A percentile compares a stretch with the other conserved stretches of the same genome.
phyloP scores from a whole-genome alignment of 352 stramenopile species.

The Peronospora farinosa region DNA sequence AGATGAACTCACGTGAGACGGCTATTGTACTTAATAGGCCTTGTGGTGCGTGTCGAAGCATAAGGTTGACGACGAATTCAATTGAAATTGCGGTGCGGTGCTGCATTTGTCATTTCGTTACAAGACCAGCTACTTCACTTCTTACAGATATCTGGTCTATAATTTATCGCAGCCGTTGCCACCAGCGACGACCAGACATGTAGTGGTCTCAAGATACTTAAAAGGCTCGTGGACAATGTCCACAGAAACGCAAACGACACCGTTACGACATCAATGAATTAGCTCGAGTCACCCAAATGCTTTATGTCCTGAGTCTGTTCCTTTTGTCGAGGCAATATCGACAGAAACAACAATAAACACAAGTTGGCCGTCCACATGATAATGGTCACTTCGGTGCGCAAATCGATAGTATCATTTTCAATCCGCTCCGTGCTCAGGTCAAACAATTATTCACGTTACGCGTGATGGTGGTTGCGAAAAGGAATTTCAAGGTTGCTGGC shows the following conservation, averaged over 20 bases:
- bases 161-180: slow-evolving; percentile 27
- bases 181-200: slow-evolving; percentile 44
- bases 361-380: slow-evolving; percentile 67
- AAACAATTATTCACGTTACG: slow-evolving; percentile 43
- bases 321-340: slow-evolving; percentile 59
- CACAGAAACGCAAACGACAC: slow-evolving; percentile 38
- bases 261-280: slow-evolving; percentile 44
- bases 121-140: slow-evolving; percentile 13
- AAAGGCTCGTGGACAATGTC: slow-evolving; percentile 43
- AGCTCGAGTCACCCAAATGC: slow-evolving; percentile 44
- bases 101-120: slow-evolving; percentile 11
- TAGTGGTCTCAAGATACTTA: slow-evolving; percentile 55
- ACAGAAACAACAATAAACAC: slow-evolving; percentile 43
- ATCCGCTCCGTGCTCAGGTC: slow-evolving; percentile 40
- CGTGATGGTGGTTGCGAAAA: slow-evolving; percentile 39
- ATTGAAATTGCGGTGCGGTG: neutral
- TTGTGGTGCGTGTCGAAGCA: too few relatives aligned
- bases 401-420: slow-evolving; percentile 36
- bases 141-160: slow-evolving; percentile 16
- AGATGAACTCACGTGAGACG: too few relatives aligned
- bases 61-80: neutral
- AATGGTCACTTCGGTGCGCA: slow-evolving; percentile 44
- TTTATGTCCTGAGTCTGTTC: slow-evolving; percentile 56
- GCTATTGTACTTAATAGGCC: too few relatives aligned
- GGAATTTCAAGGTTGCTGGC: slow-evolving; percentile 46